phyloP scores from a whole-genome alignment of 805 yeast genomes.

The Wickerhamiella allomyrinae region DNA sequence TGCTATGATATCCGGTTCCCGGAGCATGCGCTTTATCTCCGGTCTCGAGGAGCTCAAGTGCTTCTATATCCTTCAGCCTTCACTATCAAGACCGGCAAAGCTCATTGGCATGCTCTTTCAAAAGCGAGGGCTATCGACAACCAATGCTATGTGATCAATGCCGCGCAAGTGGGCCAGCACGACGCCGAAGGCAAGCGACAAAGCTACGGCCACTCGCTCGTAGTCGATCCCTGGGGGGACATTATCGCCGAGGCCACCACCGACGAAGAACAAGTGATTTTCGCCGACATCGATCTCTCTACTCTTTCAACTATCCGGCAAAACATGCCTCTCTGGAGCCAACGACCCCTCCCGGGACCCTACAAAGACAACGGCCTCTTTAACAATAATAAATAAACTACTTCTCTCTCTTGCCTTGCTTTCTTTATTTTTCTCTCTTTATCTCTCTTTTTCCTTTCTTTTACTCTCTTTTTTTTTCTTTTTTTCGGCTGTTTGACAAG shows the following conservation, averaged over 20 bases:
- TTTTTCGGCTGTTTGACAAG: too few relatives aligned
- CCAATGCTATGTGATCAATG: constrained; percentile 75
- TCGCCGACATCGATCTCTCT: constrained; percentile 55
- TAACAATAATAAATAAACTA: neutral
- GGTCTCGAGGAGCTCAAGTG: constrained; percentile 60
- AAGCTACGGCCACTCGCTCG: constrained; percentile 76
- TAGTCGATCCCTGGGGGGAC: constrained; percentile 88
- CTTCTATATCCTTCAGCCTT: constrained; percentile 84
- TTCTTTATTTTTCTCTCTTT: too few relatives aligned
- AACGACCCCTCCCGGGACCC: constrained; percentile 28
- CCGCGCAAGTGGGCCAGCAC: constrained; percentile 78
- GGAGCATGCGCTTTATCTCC: constrained; percentile 46
- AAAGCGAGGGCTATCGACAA: constrained; percentile 78
- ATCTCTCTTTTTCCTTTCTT: too few relatives aligned
- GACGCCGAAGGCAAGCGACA: constrained; percentile 49
- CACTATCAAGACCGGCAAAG: constrained; percentile 78
- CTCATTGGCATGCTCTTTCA: constrained; percentile 78
- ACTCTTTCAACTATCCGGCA: constrained; percentile 40
- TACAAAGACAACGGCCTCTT: neutral
- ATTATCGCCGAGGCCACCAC: constrained; percentile 66
- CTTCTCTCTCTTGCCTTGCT: neutral
- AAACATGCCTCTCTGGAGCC: constrained; percentile 55
- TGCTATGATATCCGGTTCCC: constrained; percentile 94
- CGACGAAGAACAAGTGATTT: constrained; percentile 64
- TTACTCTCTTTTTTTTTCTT: too few relatives aligned